Conservation (phyloP, 495 filamentous ascomycete genomes). For the Physcia stellaris region DNA sequence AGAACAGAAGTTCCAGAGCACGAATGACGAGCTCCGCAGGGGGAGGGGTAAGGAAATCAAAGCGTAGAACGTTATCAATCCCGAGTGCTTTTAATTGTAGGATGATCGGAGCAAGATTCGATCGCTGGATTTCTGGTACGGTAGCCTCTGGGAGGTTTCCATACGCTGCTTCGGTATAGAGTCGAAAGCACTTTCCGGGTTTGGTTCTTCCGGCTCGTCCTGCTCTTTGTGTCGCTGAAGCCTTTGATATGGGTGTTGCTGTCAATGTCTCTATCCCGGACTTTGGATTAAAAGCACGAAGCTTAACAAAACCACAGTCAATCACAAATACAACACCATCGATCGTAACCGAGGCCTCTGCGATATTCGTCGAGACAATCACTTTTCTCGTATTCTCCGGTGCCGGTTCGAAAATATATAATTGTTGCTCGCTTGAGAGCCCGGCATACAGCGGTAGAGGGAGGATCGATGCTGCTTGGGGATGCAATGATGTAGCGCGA, state of each 20-base stretch:
- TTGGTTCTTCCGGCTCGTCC: conserved; percentile 86
- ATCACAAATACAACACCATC: conserved; percentile 88
- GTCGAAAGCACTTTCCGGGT: conserved; percentile 85
- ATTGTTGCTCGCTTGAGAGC: conserved; percentile 76
- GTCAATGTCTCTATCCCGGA: conserved; percentile 89
- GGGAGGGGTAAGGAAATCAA: conserved; percentile 79
- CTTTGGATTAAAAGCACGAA: conserved; percentile 73
- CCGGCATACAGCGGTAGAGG: conserved; percentile 82
- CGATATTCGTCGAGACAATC: conserved; percentile 90
- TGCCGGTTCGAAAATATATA: conserved; percentile 81
- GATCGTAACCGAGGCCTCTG: conserved; percentile 90
- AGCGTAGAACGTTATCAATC: conserved; percentile 88
- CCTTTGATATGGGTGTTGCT: conserved; percentile 78
- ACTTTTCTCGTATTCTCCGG: conserved; percentile 81
- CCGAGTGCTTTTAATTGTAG: conserved; percentile 93
- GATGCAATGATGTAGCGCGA: conserved; percentile 59
- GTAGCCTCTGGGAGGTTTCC: conserved; percentile 57
- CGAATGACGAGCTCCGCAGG: conserved; percentile 79
- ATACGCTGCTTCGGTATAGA: conserved; percentile 75
- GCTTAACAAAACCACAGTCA: conserved; percentile 84
- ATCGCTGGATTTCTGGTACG: conserved; percentile 84
- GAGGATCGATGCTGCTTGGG: conserved; percentile 53
- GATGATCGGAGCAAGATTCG: conserved; percentile 79
- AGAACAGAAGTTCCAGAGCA: conserved; percentile 78
- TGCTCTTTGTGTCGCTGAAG: conserved; percentile 82